These are phyloP conservation scores for Achaetomiella virescens DNA, from an alignment of 495 filamentous ascomycete species.

Conservation along the genomic window DNA sequence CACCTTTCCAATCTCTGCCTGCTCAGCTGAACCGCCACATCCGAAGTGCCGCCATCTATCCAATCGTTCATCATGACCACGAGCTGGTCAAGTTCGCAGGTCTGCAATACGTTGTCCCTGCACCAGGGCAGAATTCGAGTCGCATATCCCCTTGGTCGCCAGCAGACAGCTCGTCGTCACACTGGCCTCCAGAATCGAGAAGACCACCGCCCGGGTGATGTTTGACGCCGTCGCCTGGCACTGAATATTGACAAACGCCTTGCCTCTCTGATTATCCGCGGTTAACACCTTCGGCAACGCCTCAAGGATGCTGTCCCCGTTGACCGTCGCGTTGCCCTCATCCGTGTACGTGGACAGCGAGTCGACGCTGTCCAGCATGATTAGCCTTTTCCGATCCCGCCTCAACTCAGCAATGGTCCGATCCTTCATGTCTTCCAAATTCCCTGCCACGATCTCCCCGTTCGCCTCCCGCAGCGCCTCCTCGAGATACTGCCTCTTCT, in stretches of 20 bases:
- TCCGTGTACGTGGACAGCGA: slow-evolving; percentile 48
- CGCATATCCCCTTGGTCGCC: slow-evolving; percentile 48
- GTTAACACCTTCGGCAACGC: slow-evolving; percentile 36
- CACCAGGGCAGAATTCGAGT: slow-evolving; percentile 47
- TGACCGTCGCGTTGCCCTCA: slow-evolving; percentile 44
- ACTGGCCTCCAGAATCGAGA: slow-evolving; percentile 40
- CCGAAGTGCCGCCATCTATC: slow-evolving; percentile 48
- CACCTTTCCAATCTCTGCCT: slow-evolving; percentile 32
- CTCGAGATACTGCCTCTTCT: slow-evolving; percentile 37
- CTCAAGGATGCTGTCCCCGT: slow-evolving; percentile 41
- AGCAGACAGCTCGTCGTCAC: slow-evolving; percentile 39
- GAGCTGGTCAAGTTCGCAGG: slow-evolving; percentile 32
- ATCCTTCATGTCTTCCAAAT: slow-evolving; percentile 32
- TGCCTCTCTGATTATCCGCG: slow-evolving; percentile 30
- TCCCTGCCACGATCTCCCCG: slow-evolving; percentile 28
- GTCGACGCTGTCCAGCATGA: slow-evolving; percentile 39
- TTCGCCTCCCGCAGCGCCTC: slow-evolving; percentile 28
- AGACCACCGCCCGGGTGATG: slow-evolving; percentile 41
- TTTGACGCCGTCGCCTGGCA: slow-evolving; percentile 51
- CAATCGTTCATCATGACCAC: slow-evolving; percentile 53
- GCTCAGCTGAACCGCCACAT: slow-evolving; percentile 42
- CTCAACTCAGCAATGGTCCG: slow-evolving; percentile 38
- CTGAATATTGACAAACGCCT: slow-evolving; percentile 45
- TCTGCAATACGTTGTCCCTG: slow-evolving; percentile 33
- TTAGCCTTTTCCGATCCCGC: slow-evolving; percentile 39